These are phyloP conservation scores for Neonothopanus nambi DNA, from an alignment of 1,284 basidiomycete genomes.

Conservation along the genomic window DNA sequence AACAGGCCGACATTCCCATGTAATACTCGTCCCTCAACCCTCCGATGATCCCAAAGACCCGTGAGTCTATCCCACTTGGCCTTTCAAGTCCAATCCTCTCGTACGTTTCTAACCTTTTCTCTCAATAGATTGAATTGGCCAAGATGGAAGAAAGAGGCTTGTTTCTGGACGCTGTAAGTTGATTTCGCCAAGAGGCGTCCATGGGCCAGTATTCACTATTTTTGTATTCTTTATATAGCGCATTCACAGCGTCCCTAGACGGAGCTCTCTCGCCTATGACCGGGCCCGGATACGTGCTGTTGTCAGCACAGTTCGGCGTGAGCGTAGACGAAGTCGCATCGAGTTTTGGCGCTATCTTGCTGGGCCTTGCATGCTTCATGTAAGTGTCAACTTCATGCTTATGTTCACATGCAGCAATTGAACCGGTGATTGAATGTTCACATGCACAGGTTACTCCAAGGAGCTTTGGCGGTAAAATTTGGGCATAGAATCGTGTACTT, in stretches of 20 bases:
- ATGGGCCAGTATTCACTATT: no score
- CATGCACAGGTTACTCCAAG: conserved; percentile 42
- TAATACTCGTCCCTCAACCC: conserved; percentile 46
- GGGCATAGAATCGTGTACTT: conserved; percentile 47
- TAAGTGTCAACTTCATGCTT: conserved; percentile 21
- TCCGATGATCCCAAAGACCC: conserved; percentile 46
- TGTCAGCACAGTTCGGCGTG: conserved; percentile 38
- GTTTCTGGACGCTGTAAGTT: conserved; percentile 43
- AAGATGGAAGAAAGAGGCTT: conserved; percentile 45
- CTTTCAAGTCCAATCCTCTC: no score
- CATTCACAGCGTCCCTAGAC: conserved; percentile 42
- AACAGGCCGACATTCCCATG: conserved; percentile 38
- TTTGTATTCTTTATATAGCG: no score
- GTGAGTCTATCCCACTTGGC: conserved; percentile 25
- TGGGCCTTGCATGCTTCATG: conserved; percentile 43
- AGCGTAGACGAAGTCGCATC: conserved; percentile 42
- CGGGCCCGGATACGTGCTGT: conserved; percentile 40
- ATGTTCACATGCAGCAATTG: no score
- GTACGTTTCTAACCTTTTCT: neutral
- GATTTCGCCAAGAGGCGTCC: neutral
- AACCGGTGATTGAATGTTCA: no score
- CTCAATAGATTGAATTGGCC: conserved; percentile 42
- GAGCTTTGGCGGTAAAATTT: conserved; percentile 43
- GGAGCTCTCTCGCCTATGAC: conserved; percentile 45
- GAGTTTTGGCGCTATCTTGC: conserved; percentile 38